Base-by-base conservation (phyloP, 108 stramenopile genomes). In the Nitzschia inconspicua region DNA sequence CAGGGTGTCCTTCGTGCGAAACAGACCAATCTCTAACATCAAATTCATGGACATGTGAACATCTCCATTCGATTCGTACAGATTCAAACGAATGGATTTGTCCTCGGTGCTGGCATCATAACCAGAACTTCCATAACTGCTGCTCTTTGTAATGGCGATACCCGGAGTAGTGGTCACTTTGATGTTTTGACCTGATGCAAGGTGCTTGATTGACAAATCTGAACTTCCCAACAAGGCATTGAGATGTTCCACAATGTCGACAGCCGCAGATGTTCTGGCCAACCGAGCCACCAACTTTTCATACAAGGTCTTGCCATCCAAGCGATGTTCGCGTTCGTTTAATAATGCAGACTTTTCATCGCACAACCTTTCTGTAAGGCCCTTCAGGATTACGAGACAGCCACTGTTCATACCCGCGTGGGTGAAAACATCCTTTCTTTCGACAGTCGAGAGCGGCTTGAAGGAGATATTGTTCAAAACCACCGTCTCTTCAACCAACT, bases 401-500 rank as follows among this genome's bases (percentile, higher is more conserved):
- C 43, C 43, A 44, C 52, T 68, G 26, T 64, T 72, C 37, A 42
- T 58, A 20, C 50, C 50, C 1, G 41, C 49, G n/a, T 44, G 57
- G 13, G 23, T 44, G 20, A 57, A 10, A 2, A 14, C 41, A 8
- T 46, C 56, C 11, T 47, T 39, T 10, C 29, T 26, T 1, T 19
- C 22, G 31, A 43, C 44, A 28, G 19, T 24, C 25, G 23, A 41
- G 2, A 9, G 19, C 39, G 68, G 52, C 30, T 77, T 44, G 49
- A 91, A 74, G 26, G 57, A 54, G 11, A 84, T 61, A 28, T 79
- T 82, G 54, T 91, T 91, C 54, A 91, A 56, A 1, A 68, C 19
- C 6, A 80, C 54, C 27, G 56, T 49, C 30, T 81, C 76, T 0
- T 48, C 37, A 10, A 59, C 54, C 11, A 81, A 70, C 57, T 86